Evolutionary conservation across 305 asterid genomes (phyloP).

Genomic region (Solanum hybrid): DNA sequence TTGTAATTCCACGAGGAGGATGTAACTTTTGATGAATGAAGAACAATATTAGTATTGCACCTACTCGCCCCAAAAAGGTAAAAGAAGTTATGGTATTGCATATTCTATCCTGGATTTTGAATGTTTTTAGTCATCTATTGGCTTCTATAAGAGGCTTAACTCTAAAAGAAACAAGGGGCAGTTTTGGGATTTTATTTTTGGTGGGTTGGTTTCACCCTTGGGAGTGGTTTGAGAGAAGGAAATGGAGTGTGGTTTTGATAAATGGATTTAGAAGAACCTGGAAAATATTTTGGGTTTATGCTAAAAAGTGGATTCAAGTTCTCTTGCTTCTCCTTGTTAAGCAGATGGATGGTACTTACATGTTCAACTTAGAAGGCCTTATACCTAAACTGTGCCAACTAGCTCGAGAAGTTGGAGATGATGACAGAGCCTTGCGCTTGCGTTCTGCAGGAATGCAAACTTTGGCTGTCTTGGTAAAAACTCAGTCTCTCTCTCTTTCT

Average conservation of each 20-base stretch:
- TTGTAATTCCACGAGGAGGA: neutral
- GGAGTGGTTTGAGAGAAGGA: neutral
- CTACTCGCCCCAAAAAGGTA: neutral
- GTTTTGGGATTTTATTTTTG: neutral
- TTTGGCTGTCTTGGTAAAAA: constrained; percentile 35
- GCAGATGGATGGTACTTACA: constrained; percentile 38
- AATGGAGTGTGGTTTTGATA: neutral
- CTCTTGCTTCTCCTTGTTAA: constrained; percentile 4
- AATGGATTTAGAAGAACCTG: neutral
- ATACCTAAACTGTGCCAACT: constrained; percentile 41
- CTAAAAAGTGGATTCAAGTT: constrained; percentile 5
- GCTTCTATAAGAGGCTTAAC: neutral
- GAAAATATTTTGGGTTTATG: neutral
- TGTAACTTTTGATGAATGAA: neutral
- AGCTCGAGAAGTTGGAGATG: constrained; percentile 43
- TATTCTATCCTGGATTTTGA: neutral
- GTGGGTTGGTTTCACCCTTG: neutral
- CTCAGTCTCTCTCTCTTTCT: neutral
- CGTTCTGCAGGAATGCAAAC: constrained; percentile 42
- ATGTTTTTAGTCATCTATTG: neutral
- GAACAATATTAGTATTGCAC: neutral
- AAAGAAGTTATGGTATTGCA: neutral
- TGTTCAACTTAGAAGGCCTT: constrained; percentile 54
- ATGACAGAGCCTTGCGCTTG: constrained; percentile 29
- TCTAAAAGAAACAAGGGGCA: neutral